Percentiles rank a stretch among this genome's conserved stretches.
Conservation (phyloP, 139 green algal species). For the Diplosphaera chodatii region DNA sequence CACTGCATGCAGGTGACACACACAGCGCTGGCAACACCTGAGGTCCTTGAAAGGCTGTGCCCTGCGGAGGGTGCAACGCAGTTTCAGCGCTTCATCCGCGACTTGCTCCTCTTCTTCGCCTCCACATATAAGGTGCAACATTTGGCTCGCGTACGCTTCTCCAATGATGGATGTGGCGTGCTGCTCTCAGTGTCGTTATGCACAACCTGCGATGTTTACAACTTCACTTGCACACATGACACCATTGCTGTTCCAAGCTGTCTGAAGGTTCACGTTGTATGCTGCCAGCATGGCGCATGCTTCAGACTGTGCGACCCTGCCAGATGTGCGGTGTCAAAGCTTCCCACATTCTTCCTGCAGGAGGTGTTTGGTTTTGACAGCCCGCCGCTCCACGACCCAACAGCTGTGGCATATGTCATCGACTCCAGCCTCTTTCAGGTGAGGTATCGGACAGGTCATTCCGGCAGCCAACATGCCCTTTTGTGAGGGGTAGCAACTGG, state of each 20-base stretch:
- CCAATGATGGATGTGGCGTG: too few relatives aligned
- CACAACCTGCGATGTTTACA: too few relatives aligned
- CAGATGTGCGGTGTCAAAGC: too few relatives aligned
- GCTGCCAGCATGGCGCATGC: too few relatives aligned
- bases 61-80: background rate
- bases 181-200: too few relatives aligned
- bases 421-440: slow-evolving; percentile 71
- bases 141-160: background rate
- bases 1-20: slow-evolving; percentile 63
- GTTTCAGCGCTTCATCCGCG: slow-evolving; percentile 44
- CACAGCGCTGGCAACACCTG: slow-evolving; percentile 73
- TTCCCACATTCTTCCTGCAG: background rate
- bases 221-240: too few relatives aligned
- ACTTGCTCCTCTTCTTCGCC: slow-evolving; percentile 72
- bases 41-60: slow-evolving; percentile 52
- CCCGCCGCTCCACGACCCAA: slow-evolving; percentile 91
- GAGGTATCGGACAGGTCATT: background rate
- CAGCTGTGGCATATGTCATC: slow-evolving; percentile 78
- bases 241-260: too few relatives aligned
- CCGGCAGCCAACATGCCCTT: too few relatives aligned
- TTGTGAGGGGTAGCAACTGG: background rate
- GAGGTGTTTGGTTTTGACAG: slow-evolving; percentile 75
- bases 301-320: too few relatives aligned
- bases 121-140: slow-evolving; percentile 7
- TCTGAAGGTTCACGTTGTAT: too few relatives aligned